Percentiles rank a stretch among this genome's conserved stretches.
Evolutionary conservation across 192 early-diverging fungal species (phyloP).

Genomic region (Coemansia sp.): DNA sequence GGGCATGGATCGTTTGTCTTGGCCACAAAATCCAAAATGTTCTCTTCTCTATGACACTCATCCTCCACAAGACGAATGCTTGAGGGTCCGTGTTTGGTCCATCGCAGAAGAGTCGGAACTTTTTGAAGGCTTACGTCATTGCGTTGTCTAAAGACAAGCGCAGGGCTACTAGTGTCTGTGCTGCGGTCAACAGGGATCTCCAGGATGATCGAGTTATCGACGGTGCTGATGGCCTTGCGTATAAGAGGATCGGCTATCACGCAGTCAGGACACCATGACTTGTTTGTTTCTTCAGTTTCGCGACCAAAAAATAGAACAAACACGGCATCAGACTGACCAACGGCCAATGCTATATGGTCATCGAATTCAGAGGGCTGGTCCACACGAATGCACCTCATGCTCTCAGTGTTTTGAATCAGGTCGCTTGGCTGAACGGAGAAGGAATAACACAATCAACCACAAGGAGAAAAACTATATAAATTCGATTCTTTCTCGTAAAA

Average conservation of each 20-base stretch:
- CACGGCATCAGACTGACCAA: constrained; percentile 15
- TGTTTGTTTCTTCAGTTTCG: constrained; percentile 23
- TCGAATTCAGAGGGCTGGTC: constrained; percentile 33
- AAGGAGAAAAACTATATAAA: no score
- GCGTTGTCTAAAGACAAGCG: constrained; percentile 32
- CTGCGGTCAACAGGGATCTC: constrained; percentile 50
- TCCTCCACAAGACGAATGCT: constrained; percentile 33
- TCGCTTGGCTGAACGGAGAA: no score
- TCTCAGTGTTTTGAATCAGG: no score
- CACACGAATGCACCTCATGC: constrained; percentile 47
- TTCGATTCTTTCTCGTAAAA: no score
- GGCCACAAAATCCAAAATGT: constrained; percentile 25
- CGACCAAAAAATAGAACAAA: constrained; percentile 55
- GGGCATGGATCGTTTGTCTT: neutral
- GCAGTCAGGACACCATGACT: constrained; percentile 51
- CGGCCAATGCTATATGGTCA: constrained; percentile 2
- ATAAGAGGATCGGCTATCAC: constrained; percentile 51
- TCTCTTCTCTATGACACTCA: constrained; percentile 26
- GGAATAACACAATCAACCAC: no score
- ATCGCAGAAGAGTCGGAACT: constrained; percentile 46
- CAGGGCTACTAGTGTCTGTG: constrained; percentile 20
- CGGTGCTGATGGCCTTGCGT: constrained; percentile 27
- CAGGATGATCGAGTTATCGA: constrained; percentile 29
- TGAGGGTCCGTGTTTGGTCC: constrained; percentile 26
- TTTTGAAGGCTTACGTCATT: constrained; percentile 25